A percentile compares a stretch with the other conserved stretches of the same genome.
These are phyloP conservation scores for Lepiota venenata DNA, from an alignment of 768 basidiomycete genomes.

Conservation along the genomic window DNA sequence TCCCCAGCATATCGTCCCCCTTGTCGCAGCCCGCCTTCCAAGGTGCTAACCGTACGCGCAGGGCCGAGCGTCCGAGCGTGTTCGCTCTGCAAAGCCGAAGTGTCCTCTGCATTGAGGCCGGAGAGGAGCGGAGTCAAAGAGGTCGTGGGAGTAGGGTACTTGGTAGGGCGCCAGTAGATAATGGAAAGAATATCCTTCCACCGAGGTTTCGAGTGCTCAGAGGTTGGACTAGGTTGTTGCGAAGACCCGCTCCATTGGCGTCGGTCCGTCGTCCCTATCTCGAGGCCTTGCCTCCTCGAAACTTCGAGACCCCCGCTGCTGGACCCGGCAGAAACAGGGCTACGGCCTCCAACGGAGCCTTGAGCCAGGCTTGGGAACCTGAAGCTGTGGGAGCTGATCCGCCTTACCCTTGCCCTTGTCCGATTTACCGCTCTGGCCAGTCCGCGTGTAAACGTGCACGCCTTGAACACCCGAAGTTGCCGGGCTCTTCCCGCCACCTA, in stretches of 20 bases:
- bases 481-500: background rate
- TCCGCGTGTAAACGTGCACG: constrained; percentile 2
- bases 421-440: background rate
- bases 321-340: background rate
- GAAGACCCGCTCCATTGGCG: background rate
- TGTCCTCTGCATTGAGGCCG: constrained; percentile 3
- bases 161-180: constrained; percentile 13
- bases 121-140: constrained; percentile 8
- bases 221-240: background rate
- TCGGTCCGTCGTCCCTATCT: constrained; percentile 7
- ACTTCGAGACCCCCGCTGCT: constrained; percentile 8
- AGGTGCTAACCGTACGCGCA: constrained; percentile 1
- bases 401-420: constrained; percentile 26
- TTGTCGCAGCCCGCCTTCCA: constrained; percentile 1
- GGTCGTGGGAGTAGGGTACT: constrained; percentile 9
- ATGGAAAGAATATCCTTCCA: constrained; percentile 11
- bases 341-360: background rate
- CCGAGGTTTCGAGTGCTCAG: constrained; percentile 6
- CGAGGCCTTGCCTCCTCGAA: constrained; percentile 4
- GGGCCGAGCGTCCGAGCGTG: background rate
- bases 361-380: background rate
- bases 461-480: constrained; percentile 1
- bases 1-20: constrained; percentile 2
- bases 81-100: background rate
- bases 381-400: constrained; percentile 9